Percentiles rank a stretch among this genome's conserved stretches.
phyloP scores from a whole-genome alignment of 2,329 filamentous ascomycete species.

The Hypoxylon sp. region DNA sequence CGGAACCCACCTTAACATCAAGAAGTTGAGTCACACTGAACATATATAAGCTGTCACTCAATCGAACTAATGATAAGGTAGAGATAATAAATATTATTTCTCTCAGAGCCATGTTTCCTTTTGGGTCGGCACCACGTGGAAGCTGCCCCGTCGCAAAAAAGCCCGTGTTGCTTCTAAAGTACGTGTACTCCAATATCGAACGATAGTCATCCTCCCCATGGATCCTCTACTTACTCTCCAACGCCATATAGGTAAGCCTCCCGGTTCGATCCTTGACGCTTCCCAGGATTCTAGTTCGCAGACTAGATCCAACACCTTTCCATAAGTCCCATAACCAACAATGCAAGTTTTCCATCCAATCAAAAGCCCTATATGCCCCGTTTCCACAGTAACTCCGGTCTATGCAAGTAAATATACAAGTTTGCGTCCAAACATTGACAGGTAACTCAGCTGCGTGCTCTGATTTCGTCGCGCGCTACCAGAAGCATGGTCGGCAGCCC shows the following conservation, averaged over 20 bases:
- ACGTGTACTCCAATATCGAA: slow-evolving; percentile 6
- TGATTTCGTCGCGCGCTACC: slow-evolving; percentile 1
- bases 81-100: slow-evolving; percentile 21
- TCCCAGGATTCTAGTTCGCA: slow-evolving; percentile 14
- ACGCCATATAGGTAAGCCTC: slow-evolving; percentile 21
- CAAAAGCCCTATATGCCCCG: slow-evolving; percentile 7
- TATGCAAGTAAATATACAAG: slow-evolving; percentile 37
- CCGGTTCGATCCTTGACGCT: slow-evolving; percentile 10
- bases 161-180: background rate
- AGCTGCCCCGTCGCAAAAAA: slow-evolving; percentile 1
- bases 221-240: slow-evolving; percentile 15
- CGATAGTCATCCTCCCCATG: slow-evolving; percentile 1
- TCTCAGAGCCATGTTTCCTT: slow-evolving; percentile 13
- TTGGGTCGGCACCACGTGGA: background rate
- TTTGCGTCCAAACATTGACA: slow-evolving; percentile 3
- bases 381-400: slow-evolving; percentile 33
- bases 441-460: background rate
- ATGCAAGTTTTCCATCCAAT: slow-evolving; percentile 29
- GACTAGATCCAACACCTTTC: slow-evolving; percentile 25
- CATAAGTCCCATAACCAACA: slow-evolving; percentile 21
- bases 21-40: background rate
- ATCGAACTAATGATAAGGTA: background rate
- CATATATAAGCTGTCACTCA: background rate
- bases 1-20: background rate
- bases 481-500: slow-evolving; percentile 36